phyloP scores from a whole-genome alignment of 2,329 filamentous ascomycete species.

The Cadophora malorum region DNA sequence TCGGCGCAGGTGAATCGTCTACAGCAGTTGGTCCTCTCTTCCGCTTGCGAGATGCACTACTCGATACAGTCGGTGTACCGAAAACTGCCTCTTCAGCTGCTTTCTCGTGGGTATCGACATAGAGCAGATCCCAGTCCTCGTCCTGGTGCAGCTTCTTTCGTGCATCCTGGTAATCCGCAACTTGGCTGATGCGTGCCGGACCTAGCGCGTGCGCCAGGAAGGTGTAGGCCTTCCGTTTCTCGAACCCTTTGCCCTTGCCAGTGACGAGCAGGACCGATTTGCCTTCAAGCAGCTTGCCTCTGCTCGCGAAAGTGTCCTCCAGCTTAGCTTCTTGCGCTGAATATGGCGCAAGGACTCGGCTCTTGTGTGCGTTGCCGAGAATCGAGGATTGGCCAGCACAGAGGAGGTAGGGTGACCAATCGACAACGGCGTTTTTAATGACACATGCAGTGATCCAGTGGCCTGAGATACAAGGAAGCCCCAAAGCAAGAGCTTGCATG shows the following conservation, averaged over 20 bases:
- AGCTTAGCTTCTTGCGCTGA: conserved; percentile 63
- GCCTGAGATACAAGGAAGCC: conserved; percentile 82
- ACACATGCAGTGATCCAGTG: conserved; percentile 83
- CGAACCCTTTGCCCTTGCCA: conserved; percentile 64
- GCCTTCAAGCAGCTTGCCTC: conserved; percentile 68
- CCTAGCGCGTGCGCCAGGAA: conserved; percentile 84
- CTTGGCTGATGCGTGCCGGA: conserved; percentile 69
- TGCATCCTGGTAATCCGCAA: conserved; percentile 70
- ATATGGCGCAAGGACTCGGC: conserved; percentile 70
- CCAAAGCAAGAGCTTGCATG: conserved; percentile 90
- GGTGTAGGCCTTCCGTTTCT: conserved; percentile 73
- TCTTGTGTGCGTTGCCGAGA: conserved; percentile 78
- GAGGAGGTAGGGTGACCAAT: conserved; percentile 83
- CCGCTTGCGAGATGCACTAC: conserved; percentile 51
- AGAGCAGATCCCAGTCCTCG: conserved; percentile 75
- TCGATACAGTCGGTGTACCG: conserved; percentile 32
- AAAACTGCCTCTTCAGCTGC: conserved; percentile 50
- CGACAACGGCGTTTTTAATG: conserved; percentile 62
- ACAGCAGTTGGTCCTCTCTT: conserved; percentile 48
- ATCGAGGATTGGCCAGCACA: conserved; percentile 82
- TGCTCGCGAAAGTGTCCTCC: conserved; percentile 59
- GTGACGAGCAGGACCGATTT: conserved; percentile 77
- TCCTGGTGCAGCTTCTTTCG: conserved; percentile 59
- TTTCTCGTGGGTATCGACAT: conserved; percentile 68
- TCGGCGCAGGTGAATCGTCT: conserved; percentile 49